Evolutionary conservation across 768 basidiomycete genomes (phyloP).

Genomic region (Hygrophorus pudorinus): DNA sequence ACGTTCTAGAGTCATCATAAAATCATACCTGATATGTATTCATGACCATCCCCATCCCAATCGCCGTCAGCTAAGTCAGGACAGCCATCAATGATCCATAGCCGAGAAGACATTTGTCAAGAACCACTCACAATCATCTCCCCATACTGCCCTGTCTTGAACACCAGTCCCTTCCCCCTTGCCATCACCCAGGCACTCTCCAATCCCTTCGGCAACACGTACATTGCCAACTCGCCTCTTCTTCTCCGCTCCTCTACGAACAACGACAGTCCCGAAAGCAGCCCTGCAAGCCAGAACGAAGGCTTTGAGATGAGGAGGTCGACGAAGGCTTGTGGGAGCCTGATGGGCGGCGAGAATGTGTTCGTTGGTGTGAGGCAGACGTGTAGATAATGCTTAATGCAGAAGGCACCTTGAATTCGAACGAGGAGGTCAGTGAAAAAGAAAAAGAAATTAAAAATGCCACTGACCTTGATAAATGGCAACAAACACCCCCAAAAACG

Average conservation of each 20-base stretch:
- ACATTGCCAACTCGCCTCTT: constrained; percentile 90
- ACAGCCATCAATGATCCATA: background rate
- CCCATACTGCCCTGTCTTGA: constrained; percentile 59
- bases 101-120: constrained; percentile 6
- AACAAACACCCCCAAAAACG: constrained; percentile 81
- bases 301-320: constrained; percentile 55
- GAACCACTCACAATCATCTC: constrained; percentile 45
- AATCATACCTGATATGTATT: background rate
- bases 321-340: constrained; percentile 36
- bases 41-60: constrained; percentile 87
- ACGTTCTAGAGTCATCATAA: background rate
- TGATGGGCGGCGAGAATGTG: constrained; percentile 20
- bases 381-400: constrained; percentile 56
- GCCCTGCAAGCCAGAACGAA: constrained; percentile 67
- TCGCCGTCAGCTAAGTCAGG: constrained; percentile 40
- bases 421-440: background rate
- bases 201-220: constrained; percentile 77
- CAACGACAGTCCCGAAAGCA: constrained; percentile 65
- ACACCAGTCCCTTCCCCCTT: constrained; percentile 66
- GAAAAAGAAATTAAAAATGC: background rate
- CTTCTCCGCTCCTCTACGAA: constrained; percentile 83
- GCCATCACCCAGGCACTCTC: constrained; percentile 86
- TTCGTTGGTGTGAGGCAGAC: constrained; percentile 18
- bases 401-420: constrained; percentile 41
- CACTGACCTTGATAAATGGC: constrained; percentile 68